Base-by-base conservation (phyloP, 495 filamentous ascomycete genomes). In the Alectoria sarmentosa region DNA sequence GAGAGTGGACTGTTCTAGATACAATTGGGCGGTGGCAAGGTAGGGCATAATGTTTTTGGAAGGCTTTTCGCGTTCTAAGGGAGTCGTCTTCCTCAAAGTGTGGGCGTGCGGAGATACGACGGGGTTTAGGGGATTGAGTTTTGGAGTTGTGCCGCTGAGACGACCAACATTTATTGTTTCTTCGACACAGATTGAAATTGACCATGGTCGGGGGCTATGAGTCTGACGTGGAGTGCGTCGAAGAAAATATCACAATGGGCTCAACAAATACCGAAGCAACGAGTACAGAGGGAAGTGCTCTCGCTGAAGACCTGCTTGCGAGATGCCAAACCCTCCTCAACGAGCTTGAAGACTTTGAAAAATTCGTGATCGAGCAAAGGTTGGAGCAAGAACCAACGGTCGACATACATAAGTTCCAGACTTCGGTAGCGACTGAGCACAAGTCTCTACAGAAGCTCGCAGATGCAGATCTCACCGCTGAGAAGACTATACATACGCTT, bases 1-100 rank as follows among this genome's bases (percentile, higher is more conserved):
- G 39, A 85, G 76, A 6, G 78, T 76, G 2, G 86, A 87, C 70
- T 88, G 83, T 68, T 85, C 79, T 65, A 87, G 79, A 81, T 81
- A 89, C 69, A 83, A 78, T 73, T 86, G 79, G 66, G 79, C 79
- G 48, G 83, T 85, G 10, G 79, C 69, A 58, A 88, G 77, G 74
- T 83, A 81, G n/a, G 84, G 82, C 86, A 88, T 88, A 48, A 17
- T n/a, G 63, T 1, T 59, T 15, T 59, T 4, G 1, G 17, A 17
- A 6, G 11, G 3, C 19, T 15, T 34, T 14, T 21, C 15, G n/a
- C 17, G 30, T 67, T 63, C 13, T 10, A 19, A 56, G 7, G 17
- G 59, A 46, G 21, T n/a, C 32, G 42, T 63, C 36, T 60, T 60
- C 17, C 23, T 23, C 11, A 21, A 59, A 28, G n/a, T 59, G 38